phyloP scores from a whole-genome alignment of 2,329 filamentous ascomycete species.

The Paecilomyces niveus region DNA sequence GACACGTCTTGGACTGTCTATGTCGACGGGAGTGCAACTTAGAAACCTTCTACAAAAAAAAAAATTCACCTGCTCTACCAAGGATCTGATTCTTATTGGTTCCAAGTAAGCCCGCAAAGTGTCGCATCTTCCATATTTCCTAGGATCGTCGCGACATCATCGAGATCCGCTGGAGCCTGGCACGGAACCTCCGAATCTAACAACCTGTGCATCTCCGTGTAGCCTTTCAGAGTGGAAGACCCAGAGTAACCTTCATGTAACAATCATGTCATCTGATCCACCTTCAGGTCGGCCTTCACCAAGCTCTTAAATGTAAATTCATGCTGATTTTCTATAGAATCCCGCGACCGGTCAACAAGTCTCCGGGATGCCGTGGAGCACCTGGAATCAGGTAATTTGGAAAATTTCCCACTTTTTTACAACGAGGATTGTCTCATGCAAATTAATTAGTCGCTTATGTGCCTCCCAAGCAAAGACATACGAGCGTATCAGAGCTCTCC shows the following conservation, averaged over 20 bases:
- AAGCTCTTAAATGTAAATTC: too few species aligned
- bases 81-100: too few species aligned
- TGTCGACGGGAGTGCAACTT: background rate
- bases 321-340: conserved; percentile 1
- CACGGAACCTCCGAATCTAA: background rate
- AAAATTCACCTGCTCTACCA: too few species aligned
- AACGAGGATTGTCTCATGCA: background rate
- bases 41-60: too few species aligned
- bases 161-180: background rate
- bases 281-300: conserved; percentile 10
- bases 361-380: conserved; percentile 29
- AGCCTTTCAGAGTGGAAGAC: background rate
- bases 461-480: conserved; percentile 59
- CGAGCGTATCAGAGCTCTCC: conserved; percentile 56
- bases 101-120: too few species aligned
- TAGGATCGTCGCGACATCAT: background rate
- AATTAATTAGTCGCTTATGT: conserved; percentile 27
- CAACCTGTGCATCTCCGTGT: background rate
- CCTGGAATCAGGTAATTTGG: conserved; percentile 28
- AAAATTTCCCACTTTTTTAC: background rate
- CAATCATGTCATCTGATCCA: conserved; percentile 13
- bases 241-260: background rate
- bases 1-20: background rate
- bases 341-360: conserved; percentile 11
- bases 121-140: too few species aligned